phyloP scores from a whole-genome alignment of 208 protist genomes.

The Trypanosoma boissoni region DNA sequence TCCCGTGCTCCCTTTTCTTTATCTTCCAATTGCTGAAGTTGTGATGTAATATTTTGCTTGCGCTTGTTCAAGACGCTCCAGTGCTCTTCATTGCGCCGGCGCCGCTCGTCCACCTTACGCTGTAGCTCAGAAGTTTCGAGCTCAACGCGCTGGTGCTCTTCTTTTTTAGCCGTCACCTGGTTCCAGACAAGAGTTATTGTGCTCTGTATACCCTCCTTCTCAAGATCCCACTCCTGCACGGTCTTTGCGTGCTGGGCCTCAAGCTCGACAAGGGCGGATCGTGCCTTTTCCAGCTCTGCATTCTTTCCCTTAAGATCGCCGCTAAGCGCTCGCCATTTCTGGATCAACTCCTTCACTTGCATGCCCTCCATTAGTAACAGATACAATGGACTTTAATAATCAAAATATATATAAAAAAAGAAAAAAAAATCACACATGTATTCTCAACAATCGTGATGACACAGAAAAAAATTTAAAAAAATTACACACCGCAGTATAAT shows the following conservation, averaged over 20 bases:
- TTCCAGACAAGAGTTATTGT: conserved; percentile 62
- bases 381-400: neutral
- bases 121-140: conserved; percentile 52
- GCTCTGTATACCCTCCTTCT: conserved; percentile 72
- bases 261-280: conserved; percentile 37
- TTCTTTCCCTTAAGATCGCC: conserved; percentile 46
- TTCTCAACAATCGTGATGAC: too few species aligned
- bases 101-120: conserved; percentile 68
- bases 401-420: neutral
- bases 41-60: conserved; percentile 31
- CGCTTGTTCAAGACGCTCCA: conserved; percentile 48
- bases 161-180: conserved; percentile 60
- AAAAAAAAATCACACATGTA: neutral
- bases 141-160: conserved; percentile 62
- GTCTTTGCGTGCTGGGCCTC: conserved; percentile 50
- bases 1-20: conserved; percentile 51
- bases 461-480: too few species aligned
- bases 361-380: conserved; percentile 28
- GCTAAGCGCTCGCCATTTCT: conserved; percentile 64
- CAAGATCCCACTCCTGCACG: conserved; percentile 70
- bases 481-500: too few species aligned
- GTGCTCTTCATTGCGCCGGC: conserved; percentile 68
- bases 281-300: conserved; percentile 43
- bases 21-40: conserved; percentile 43
- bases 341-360: conserved; percentile 68